phyloP scores from a whole-genome alignment of 1,284 basidiomycete species.

The Ganoderma meredithae region DNA sequence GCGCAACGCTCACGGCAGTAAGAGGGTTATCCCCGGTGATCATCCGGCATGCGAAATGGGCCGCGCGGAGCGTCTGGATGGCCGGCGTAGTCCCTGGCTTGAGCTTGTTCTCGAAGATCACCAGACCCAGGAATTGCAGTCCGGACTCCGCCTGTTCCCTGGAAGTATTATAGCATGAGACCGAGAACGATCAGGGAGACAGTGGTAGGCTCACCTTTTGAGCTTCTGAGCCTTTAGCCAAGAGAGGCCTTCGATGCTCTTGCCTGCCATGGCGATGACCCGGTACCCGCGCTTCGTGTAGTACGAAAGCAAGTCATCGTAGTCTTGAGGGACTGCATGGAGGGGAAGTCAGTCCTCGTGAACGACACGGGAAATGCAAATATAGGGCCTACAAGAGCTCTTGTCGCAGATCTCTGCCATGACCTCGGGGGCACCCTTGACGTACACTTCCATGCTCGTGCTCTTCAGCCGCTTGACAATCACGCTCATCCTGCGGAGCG shows the following conservation, averaged over 20 bases:
- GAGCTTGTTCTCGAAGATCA: conserved; percentile 99
- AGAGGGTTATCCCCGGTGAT: conserved; percentile 98
- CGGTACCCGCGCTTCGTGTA: conserved; percentile 98
- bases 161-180: conserved; percentile 4
- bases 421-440: conserved; percentile 98
- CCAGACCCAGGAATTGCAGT: conserved; percentile 92
- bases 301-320: conserved; percentile 95
- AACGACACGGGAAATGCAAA: conserved; percentile 24
- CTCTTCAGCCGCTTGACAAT: conserved; percentile 96
- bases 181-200: not conserved
- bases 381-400: conserved; percentile 72
- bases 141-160: conserved; percentile 95
- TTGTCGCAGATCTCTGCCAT: conserved; percentile 96
- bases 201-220: conserved; percentile 71
- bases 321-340: conserved; percentile 88
- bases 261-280: conserved; percentile 98
- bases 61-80: conserved; percentile 88
- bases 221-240: conserved; percentile 99
- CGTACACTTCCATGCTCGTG: conserved; percentile 96
- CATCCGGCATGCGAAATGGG: conserved; percentile 96
- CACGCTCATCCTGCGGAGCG: conserved; percentile 95
- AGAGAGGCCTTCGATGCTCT: conserved; percentile 91
- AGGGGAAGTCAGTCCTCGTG: not conserved
- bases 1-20: conserved; percentile 96
- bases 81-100: conserved; percentile 94